These are phyloP conservation scores for Neurospora sp. DNA, from an alignment of 495 filamentous ascomycete species.

Conservation along the genomic window DNA sequence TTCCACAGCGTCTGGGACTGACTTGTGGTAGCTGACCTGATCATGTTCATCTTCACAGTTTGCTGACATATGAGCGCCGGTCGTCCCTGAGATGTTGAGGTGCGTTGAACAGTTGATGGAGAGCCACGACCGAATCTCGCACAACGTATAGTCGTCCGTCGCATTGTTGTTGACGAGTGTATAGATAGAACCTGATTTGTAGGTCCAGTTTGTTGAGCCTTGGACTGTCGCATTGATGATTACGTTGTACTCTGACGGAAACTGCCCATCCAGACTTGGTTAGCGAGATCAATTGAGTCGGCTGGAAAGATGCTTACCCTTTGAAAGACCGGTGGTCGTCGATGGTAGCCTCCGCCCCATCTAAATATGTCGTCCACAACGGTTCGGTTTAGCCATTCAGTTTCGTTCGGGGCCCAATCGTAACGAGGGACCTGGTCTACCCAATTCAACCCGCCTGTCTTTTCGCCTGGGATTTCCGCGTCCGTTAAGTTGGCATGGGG, in stretches of 20 bases:
- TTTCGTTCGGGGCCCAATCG: conserved; percentile 6
- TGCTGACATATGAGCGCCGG: conserved; percentile 42
- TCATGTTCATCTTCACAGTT: conserved; percentile 49
- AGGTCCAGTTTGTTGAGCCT: conserved; percentile 4
- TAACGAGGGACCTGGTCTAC: conserved; percentile 16
- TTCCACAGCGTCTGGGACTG: conserved; percentile 23
- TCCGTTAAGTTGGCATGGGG: conserved; percentile 28
- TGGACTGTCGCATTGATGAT: conserved; percentile 43
- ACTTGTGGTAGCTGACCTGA: conserved; percentile 38
- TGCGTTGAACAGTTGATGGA: conserved; percentile 51
- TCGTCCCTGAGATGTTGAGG: conserved; percentile 48
- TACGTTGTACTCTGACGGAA: conserved; percentile 53
- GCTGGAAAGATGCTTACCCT: conserved; percentile 24
- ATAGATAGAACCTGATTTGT: conserved; percentile 45
- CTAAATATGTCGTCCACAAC: conserved; percentile 59
- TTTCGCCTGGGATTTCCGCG: conserved; percentile 14
- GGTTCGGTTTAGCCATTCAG: conserved; percentile 45
- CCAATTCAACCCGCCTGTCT: conserved; percentile 16
- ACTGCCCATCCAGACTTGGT: conserved; percentile 10
- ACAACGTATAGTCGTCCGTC: conserved; percentile 47
- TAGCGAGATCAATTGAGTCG: not conserved
- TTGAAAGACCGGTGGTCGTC: conserved; percentile 54
- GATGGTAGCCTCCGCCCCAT: conserved; percentile 42
- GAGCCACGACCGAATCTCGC: conserved; percentile 47
- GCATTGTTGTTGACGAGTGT: conserved; percentile 45